phyloP scores from a whole-genome alignment of 2,329 filamentous ascomycete species.

The Colletotrichum tamarilloi region DNA sequence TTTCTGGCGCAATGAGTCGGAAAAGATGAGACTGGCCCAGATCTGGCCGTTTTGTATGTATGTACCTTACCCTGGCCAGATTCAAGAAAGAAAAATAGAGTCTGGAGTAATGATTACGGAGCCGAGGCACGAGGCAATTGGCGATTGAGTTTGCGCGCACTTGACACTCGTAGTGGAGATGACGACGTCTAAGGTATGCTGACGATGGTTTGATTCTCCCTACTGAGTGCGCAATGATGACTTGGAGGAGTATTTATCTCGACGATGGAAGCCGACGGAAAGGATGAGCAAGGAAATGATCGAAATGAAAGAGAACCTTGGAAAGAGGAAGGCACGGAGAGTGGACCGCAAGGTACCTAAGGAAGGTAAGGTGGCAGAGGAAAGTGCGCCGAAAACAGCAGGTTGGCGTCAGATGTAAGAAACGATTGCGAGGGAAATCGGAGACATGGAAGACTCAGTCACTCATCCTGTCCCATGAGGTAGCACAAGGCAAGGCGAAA shows the following conservation, averaged over 20 bases:
- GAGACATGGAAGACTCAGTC: too few species aligned
- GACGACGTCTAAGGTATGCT: background rate
- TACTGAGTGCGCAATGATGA: background rate
- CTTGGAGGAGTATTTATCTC: background rate
- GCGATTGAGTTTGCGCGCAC: background rate
- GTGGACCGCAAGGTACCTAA: background rate
- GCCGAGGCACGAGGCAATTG: background rate
- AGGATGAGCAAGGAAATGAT: background rate
- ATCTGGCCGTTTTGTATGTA: background rate
- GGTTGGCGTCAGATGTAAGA: conserved; percentile 23
- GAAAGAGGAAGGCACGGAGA: background rate
- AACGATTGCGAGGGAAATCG: background rate
- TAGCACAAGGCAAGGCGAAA: conserved; percentile 2
- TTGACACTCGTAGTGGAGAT: background rate
- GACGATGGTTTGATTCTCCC: background rate
- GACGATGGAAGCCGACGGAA: background rate
- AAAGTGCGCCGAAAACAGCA: conserved; percentile 5
- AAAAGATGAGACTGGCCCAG: background rate
- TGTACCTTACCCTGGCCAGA: background rate
- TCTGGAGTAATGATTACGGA: background rate
- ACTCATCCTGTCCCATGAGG: background rate
- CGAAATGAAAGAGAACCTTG: background rate
- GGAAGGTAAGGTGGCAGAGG: background rate
- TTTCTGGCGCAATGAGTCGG: background rate
- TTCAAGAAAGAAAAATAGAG: background rate